Evolutionary conservation across 2,329 filamentous ascomycete species (phyloP), one percentile per base, ranked within the genome.

Genomic region (Aspergillus sp.): DNA sequence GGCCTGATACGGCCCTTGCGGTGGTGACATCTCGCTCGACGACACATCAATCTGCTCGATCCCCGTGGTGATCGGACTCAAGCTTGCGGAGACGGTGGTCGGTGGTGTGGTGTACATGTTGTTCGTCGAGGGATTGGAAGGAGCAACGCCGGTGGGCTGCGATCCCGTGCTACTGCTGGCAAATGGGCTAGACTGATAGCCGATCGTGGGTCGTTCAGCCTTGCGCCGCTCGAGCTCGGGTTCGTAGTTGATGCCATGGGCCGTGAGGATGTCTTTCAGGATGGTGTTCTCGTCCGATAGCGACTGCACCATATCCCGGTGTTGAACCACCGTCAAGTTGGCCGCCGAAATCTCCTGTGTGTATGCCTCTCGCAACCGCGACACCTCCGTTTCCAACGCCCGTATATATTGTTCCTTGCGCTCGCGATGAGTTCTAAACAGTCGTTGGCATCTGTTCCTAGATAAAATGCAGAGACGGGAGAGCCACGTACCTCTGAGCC

Each of bases 381-480:
- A 83, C 5, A 98, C 90, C 77, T 98, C 92, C 71, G 94, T 89
- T 77, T 99, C 95, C 15, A 98, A 85, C 10, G 90, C 88, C 76
- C 96, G 96, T 81, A 97, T 96, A 75, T 98, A 98, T 69, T 92
- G 85, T 78, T 98, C 95, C 76, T 98, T 98, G 67, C 95, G 88
- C 79, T 98, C 95, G 58, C 95, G 92, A 77, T 99, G 95, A 17
- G 95, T 98, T 73, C 95, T 96, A 72, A 57, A 59, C 32, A 30
- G 38, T 48, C 25, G 49, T 62, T 60, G 54, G 60, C 39, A 57
- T 73, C 36, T 73, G 60, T 23, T 51, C 54, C 53, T 27, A 15
- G 8, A n/a, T 27, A 2, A 27, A 39, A 2, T 44, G n/a, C 15
- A 27, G n/a, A 13, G 13, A 47, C 21, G 51, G 27, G 11, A 39